Conservation (phyloP, 148 eudicot species). For the Dianthus caryophyllus region DNA sequence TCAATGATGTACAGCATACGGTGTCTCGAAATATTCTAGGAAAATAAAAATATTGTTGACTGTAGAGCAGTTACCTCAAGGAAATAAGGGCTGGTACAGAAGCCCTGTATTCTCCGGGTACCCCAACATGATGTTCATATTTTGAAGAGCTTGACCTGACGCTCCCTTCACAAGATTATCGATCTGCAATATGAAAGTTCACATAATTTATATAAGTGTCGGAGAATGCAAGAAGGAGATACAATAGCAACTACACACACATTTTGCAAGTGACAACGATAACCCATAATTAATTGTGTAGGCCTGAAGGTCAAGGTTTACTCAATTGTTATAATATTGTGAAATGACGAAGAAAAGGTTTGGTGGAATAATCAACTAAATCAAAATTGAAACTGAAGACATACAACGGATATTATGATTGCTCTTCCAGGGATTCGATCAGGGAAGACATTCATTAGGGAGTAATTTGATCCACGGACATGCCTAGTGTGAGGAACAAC, state of each 20-base stretch:
- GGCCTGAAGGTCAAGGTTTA: neutral
- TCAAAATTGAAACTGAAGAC: slow-evolving; percentile 20
- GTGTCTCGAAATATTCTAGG: neutral
- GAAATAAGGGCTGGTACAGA: slow-evolving; percentile 68
- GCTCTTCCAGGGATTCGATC: slow-evolving; percentile 91
- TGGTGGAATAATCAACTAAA: neutral
- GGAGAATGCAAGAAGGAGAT: neutral
- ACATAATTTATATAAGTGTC: neutral
- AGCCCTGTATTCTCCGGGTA: slow-evolving; percentile 82
- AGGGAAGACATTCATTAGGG: slow-evolving; percentile 77
- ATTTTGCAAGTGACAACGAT: neutral
- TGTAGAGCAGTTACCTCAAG: slow-evolving; percentile 28
- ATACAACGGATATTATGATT: slow-evolving; percentile 80
- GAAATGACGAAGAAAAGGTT: neutral
- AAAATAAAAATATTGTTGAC: neutral
- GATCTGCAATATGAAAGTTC: slow-evolving; percentile 43
- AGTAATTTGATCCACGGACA: slow-evolving; percentile 83
- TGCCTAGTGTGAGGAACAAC: slow-evolving; percentile 81
- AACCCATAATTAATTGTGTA: too few relatives aligned
- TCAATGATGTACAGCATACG: neutral
- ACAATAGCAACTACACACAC: neutral
- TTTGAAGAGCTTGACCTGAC: slow-evolving; percentile 97
- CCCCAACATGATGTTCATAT: slow-evolving; percentile 98
- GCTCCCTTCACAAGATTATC: slow-evolving; percentile 98
- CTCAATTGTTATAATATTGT: neutral